Evolutionary conservation across 2,329 filamentous ascomycete species (phyloP).

Genomic region (Triangularia verruculosa): DNA sequence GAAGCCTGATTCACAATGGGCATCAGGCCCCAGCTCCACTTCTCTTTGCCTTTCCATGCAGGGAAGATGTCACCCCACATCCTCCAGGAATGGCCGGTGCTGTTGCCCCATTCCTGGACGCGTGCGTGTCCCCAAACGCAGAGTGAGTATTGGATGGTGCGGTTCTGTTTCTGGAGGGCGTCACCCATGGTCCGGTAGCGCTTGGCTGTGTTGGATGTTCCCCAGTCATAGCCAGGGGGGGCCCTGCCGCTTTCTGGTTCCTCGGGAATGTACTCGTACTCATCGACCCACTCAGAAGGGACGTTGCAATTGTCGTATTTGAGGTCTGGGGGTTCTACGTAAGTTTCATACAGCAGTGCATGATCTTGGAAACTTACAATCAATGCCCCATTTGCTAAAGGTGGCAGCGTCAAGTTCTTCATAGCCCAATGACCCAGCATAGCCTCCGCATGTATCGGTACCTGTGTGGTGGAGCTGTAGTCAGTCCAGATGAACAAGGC

Average conservation of each 20-base stretch:
- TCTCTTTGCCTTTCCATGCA: slow-evolving; percentile 28
- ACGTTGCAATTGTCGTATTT: slow-evolving; percentile 56
- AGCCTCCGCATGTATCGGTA: slow-evolving; percentile 50
- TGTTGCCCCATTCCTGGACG: slow-evolving; percentile 44
- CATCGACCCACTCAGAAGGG: slow-evolving; percentile 12
- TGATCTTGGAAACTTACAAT: slow-evolving; percentile 39
- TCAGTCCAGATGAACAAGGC: not conserved
- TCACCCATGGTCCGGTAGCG: slow-evolving; percentile 35
- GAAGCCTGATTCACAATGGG: slow-evolving; percentile 48
- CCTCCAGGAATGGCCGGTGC: slow-evolving; percentile 40
- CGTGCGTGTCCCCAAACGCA: slow-evolving; percentile 37
- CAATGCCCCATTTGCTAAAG: slow-evolving; percentile 57
- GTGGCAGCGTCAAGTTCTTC: slow-evolving; percentile 57
- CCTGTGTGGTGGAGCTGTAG: not conserved
- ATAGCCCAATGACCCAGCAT: slow-evolving; percentile 54
- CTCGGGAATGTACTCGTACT: slow-evolving; percentile 17
- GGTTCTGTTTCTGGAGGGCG: slow-evolving; percentile 33
- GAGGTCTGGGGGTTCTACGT: slow-evolving; percentile 36
- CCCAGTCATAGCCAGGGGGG: slow-evolving; percentile 28
- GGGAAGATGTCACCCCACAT: slow-evolving; percentile 37
- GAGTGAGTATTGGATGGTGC: slow-evolving; percentile 34
- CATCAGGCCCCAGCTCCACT: slow-evolving; percentile 30
- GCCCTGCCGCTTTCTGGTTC: slow-evolving; percentile 36
- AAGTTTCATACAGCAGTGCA: not conserved
- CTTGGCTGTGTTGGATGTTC: slow-evolving; percentile 31